A percentile compares a stretch with the other conserved stretches of the same genome.
These are phyloP conservation scores for Solanum hybrid DNA, from an alignment of 305 asterid species.

Conservation along the genomic window DNA sequence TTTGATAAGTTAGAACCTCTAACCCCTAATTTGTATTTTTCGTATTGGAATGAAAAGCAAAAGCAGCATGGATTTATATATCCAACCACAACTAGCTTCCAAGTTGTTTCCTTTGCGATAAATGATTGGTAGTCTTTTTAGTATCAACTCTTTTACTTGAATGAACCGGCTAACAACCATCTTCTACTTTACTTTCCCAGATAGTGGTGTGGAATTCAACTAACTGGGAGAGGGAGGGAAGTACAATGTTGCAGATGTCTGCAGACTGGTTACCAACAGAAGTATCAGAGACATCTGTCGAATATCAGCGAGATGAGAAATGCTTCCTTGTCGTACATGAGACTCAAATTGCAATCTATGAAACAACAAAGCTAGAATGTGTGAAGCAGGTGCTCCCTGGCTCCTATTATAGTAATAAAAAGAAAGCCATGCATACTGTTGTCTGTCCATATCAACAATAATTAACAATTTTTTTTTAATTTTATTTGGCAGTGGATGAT, in stretches of 20 bases:
- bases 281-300: slow-evolving; percentile 40
- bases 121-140: neutral
- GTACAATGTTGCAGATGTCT: slow-evolving; percentile 41
- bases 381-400: slow-evolving; percentile 44
- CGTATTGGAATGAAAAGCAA: neutral
- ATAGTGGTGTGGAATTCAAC: slow-evolving; percentile 52
- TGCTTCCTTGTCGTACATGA: slow-evolving; percentile 65
- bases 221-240: slow-evolving; percentile 47
- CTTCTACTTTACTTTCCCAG: slow-evolving; percentile 17
- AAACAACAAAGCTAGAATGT: slow-evolving; percentile 38
- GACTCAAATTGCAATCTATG: slow-evolving; percentile 68
- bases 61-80: neutral
- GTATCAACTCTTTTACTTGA: neutral
- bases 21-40: neutral
- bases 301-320: slow-evolving; percentile 44
- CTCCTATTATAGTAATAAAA: neutral
- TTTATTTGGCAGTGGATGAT: slow-evolving; percentile 48
- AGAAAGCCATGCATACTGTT: neutral
- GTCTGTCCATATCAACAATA: neutral
- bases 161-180: neutral
- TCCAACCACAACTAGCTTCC: neutral
- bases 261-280: slow-evolving; percentile 38
- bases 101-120: neutral
- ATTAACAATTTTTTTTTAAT: neutral
- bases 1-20: neutral